A percentile compares a stretch with the other conserved stretches of the same genome.
phyloP scores from a whole-genome alignment of 2,329 filamentous ascomycete species.

The Saccharata proteae region DNA sequence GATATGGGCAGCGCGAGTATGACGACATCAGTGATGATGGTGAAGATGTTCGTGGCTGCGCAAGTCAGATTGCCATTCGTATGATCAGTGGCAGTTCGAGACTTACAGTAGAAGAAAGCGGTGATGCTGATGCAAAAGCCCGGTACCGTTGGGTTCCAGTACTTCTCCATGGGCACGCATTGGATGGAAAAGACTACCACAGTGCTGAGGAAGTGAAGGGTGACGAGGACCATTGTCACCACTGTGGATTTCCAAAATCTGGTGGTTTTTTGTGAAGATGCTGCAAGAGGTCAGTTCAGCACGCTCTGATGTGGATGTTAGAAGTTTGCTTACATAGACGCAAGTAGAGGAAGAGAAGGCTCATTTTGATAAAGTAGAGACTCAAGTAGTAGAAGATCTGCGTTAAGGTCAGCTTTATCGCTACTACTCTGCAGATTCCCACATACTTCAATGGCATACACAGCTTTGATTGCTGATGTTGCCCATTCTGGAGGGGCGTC shows the following conservation, averaged over 20 bases:
- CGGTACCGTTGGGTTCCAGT: no score
- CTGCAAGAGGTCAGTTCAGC: not conserved
- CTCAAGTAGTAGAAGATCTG: not conserved
- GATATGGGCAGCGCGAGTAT: not conserved
- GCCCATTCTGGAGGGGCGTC: no score
- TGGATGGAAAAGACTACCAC: not conserved
- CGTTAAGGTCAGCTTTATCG: no score
- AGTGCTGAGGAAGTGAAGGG: not conserved
- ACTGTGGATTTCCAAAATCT: not conserved
- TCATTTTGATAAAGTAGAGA: slow-evolving; percentile 1
- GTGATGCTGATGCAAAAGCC: no score
- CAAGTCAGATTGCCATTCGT: not conserved
- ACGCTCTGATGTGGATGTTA: not conserved
- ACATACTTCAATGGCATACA: no score
- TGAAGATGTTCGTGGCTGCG: not conserved
- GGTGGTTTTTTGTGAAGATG: slow-evolving; percentile 1
- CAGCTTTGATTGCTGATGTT: no score
- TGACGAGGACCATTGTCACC: not conserved
- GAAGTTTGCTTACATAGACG: not conserved
- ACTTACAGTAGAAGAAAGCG: no score
- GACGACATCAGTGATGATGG: not conserved
- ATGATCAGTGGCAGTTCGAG: no score
- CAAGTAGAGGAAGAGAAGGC: not conserved
- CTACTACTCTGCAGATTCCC: no score
- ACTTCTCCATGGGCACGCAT: not conserved